phyloP scores from a whole-genome alignment of 495 filamentous ascomycete species.

The Amniculicola lignicola region DNA sequence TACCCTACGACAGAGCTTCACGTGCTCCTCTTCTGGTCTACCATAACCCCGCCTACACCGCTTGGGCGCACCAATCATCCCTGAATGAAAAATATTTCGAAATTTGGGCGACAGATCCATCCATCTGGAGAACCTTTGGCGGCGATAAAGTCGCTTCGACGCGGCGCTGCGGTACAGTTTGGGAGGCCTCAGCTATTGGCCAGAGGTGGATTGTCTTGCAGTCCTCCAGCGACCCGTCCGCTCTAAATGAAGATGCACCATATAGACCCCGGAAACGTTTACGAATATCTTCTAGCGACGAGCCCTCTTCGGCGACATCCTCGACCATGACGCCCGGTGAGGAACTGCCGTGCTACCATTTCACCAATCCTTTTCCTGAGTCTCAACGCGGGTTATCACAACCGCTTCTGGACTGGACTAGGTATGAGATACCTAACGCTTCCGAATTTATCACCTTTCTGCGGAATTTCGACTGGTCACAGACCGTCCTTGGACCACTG shows the following conservation, averaged over 20 bases:
- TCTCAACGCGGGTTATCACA: background rate
- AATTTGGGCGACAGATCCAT: background rate
- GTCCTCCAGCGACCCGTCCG: background rate
- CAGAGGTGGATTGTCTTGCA: background rate
- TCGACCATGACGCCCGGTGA: too few relatives aligned
- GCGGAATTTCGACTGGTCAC: conserved; percentile 11
- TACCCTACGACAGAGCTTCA: background rate
- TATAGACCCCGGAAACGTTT: conserved; percentile 2
- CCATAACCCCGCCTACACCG: conserved; percentile 1
- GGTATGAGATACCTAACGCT: background rate
- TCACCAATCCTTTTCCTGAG: background rate
- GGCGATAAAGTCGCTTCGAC: background rate
- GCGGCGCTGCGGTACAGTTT: background rate
- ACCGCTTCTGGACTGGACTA: conserved; percentile 15
- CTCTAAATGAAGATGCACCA: background rate
- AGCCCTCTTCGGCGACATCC: too few relatives aligned
- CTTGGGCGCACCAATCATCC: background rate
- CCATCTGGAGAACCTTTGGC: background rate
- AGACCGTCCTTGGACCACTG: conserved; percentile 17
- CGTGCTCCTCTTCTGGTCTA: background rate
- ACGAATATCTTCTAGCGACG: background rate
- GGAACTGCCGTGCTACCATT: background rate
- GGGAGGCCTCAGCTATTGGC: background rate
- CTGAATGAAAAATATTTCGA: background rate
- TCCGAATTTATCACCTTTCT: conserved; percentile 9